Conservation (phyloP, 345 rosid species). For the Corchorus olitorius region DNA sequence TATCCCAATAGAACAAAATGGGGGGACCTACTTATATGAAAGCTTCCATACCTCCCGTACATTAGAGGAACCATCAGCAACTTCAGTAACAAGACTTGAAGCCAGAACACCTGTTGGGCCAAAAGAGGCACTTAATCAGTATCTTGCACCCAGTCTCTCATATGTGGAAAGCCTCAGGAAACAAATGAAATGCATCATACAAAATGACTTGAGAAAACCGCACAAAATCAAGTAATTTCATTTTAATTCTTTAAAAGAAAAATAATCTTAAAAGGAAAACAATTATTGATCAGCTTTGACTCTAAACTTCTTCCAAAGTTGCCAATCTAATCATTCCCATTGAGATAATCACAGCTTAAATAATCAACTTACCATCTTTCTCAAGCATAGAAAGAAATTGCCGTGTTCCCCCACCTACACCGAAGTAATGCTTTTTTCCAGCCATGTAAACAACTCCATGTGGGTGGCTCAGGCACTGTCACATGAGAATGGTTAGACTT, state of each 20-base stretch:
- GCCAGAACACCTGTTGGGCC: constrained; percentile 57
- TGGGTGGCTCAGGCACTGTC: constrained; percentile 60
- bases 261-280: no score
- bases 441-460: constrained; percentile 80
- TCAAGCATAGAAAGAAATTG: constrained; percentile 78
- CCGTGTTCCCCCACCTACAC: constrained; percentile 95
- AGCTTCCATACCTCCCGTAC: constrained; percentile 94
- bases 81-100: constrained; percentile 66
- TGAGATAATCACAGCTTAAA: constrained; percentile 1
- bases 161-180: not conserved
- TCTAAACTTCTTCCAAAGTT: not conserved
- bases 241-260: not conserved
- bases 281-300: not conserved
- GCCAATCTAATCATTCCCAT: not conserved
- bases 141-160: not conserved
- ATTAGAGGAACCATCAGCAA: constrained; percentile 89
- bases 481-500: constrained; percentile 25
- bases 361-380: constrained; percentile 63
- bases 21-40: constrained; percentile 39
- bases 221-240: not conserved
- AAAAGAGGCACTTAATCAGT: constrained; percentile 1
- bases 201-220: not conserved
- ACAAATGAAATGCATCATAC: not conserved
- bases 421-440: constrained; percentile 92
- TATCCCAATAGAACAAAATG: constrained; percentile 9